phyloP scores from a whole-genome alignment of 176 grass and related monocot species.

The Canna indica region DNA sequence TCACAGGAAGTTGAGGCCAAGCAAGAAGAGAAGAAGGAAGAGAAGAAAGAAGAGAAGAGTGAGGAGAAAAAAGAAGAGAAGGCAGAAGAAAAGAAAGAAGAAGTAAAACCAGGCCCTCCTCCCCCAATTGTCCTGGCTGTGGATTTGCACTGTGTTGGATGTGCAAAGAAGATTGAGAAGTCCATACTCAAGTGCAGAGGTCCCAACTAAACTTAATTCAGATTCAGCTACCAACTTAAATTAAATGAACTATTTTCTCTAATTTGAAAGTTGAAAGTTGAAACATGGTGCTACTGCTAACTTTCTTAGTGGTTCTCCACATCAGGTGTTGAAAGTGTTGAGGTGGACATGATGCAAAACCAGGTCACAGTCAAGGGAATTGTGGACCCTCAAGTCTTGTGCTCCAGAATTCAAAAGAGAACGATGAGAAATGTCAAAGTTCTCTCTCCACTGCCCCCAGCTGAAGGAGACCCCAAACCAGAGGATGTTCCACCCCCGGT shows the following conservation, averaged over 20 bases:
- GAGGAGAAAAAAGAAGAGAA: too few species aligned
- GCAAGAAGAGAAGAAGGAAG: slow-evolving; percentile 8
- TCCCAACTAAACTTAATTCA: too few species aligned
- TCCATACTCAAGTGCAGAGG: slow-evolving; percentile 62
- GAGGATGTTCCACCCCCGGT: slow-evolving; percentile 33
- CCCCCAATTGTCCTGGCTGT: slow-evolving; percentile 39
- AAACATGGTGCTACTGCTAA: too few species aligned
- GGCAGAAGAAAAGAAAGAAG: slow-evolving; percentile 9
- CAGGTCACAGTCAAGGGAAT: slow-evolving; percentile 58
- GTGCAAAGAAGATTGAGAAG: slow-evolving; percentile 56
- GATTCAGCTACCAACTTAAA: too few species aligned
- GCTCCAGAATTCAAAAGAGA: slow-evolving; percentile 45
- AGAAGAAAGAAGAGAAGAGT: slow-evolving; percentile 3
- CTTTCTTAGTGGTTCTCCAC: too few species aligned
- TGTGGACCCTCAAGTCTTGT: slow-evolving; percentile 63
- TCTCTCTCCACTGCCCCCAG: slow-evolving; percentile 41
- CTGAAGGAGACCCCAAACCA: slow-evolving; percentile 23
- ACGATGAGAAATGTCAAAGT: slow-evolving; percentile 45
- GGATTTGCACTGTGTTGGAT: slow-evolving; percentile 73
- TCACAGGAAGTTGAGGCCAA: slow-evolving; percentile 11
- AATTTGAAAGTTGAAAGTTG: too few species aligned
- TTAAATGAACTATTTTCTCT: too few species aligned
- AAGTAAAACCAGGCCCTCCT: slow-evolving; percentile 14
- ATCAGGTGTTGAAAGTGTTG: slow-evolving; percentile 50
- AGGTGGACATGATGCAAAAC: slow-evolving; percentile 58